Base-by-base conservation (phyloP, 164 flowering plant genomes). In the Vitis labrusca region DNA sequence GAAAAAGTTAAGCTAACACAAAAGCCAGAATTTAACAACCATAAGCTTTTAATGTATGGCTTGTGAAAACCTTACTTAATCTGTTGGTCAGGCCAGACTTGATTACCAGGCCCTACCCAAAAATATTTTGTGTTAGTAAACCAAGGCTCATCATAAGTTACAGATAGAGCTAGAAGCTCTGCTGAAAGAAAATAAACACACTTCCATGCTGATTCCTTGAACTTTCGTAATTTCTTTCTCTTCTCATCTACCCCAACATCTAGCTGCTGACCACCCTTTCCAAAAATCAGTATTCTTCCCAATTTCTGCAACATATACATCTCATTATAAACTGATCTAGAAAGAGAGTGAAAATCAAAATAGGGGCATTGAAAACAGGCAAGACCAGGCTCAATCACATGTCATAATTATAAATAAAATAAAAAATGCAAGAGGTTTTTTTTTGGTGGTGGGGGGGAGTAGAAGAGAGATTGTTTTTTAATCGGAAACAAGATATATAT, bases 141-240 rank as follows among this genome's bases (percentile, higher is more conserved):
- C 99, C 99, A 96, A 65, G 97, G 99, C 77, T 96, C 99, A 68
- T 88, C 63, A 74, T 89, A 88, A 15, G 97, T 90, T 44, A 95
- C 98, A 72, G 70, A 79, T 15, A 95, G 77, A 70, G 88, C 98
- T 8, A 96, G 72, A 66, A 88, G 2, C 76, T 96, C 99, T 37
- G 98, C 97, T 52, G 99, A 90, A 71, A 93, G 89, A 80, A 15
- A 96, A 79, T 93, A 96, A 58, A 92, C 58, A 70, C 88, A 91
- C 71, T 96, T 96, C 98, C 98, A 93, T 55, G 98, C 97, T 15
- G 99, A 96, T 66, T 96, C 99, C 76, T 96, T 93, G 74, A 96
- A 93, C 67, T 96, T 96, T 27, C 80, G 77, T 37, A 93, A 80
- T 81, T 78, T 91, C 81, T 84, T 90, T 73, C 63, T 85, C 64